Evolutionary conservation across 2,329 filamentous ascomycete genomes (phyloP).

Genomic region (Fusarium oxysporum): DNA sequence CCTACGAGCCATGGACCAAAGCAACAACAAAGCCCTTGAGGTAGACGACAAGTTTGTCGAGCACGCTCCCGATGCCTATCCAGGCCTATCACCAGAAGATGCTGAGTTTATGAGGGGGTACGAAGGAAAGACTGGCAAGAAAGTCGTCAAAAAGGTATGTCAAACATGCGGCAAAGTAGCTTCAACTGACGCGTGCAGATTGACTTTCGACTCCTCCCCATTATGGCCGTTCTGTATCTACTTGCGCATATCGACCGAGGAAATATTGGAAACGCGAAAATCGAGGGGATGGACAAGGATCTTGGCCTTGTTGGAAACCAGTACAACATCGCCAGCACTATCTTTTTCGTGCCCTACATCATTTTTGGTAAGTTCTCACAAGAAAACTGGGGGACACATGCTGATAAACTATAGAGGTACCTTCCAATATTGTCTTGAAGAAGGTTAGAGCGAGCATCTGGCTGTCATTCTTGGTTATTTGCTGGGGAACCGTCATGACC

Average conservation of each 20-base stretch:
- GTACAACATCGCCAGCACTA: slow-evolving; percentile 62
- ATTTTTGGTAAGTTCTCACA: slow-evolving; percentile 28
- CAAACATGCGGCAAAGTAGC: accelerated
- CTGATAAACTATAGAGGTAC: slow-evolving; percentile 49
- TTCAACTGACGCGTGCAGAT: slow-evolving; percentile 1
- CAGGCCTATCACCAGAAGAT: slow-evolving; percentile 37
- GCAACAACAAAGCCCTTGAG: not conserved
- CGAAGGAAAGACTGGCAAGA: slow-evolving; percentile 24
- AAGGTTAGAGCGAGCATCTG: slow-evolving; percentile 51
- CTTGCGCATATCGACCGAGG: slow-evolving; percentile 35
- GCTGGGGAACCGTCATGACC: slow-evolving; percentile 59
- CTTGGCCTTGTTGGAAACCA: slow-evolving; percentile 62
- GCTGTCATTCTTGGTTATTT: slow-evolving; percentile 50
- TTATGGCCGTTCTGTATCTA: slow-evolving; percentile 33
- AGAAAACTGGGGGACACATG: not conserved
- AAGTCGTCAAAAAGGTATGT: slow-evolving; percentile 27
- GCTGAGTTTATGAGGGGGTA: slow-evolving; percentile 29
- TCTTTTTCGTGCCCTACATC: slow-evolving; percentile 69
- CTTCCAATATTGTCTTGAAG: slow-evolving; percentile 52
- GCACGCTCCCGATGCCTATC: slow-evolving; percentile 31
- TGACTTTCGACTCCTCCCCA: slow-evolving; percentile 31
- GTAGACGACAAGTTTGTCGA: slow-evolving; percentile 8
- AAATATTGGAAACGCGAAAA: slow-evolving; percentile 44
- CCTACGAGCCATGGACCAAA: not conserved
- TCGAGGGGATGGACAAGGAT: slow-evolving; percentile 58